Percentiles rank a stretch among this genome's conserved stretches.
Evolutionary conservation across 1,139 yeast genomes (phyloP).

Genomic region (Suhomyces taliae): DNA sequence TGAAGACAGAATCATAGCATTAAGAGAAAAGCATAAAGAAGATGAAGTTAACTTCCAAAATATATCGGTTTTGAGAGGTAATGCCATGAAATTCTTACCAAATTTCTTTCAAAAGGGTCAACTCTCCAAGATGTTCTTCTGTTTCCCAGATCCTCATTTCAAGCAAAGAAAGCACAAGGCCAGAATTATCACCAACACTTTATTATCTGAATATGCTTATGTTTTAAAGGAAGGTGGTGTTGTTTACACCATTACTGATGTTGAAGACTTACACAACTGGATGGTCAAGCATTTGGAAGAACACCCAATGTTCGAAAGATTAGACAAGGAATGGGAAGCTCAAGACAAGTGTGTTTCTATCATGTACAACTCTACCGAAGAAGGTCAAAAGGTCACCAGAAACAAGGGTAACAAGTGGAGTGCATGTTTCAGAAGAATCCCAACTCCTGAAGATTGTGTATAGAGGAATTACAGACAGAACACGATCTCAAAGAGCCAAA

Average conservation of each 20-base stretch:
- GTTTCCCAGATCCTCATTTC: constrained; percentile 99
- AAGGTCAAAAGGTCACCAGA: constrained; percentile 93
- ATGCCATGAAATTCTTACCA: constrained; percentile 96
- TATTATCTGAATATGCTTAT: constrained; percentile 89
- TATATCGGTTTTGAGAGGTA: constrained; percentile 87
- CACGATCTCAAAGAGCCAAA: neutral
- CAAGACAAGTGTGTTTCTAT: constrained; percentile 78
- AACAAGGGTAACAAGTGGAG: constrained; percentile 84
- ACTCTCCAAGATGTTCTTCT: constrained; percentile 88
- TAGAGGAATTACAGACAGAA: constrained; percentile 7
- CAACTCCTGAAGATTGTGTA: constrained; percentile 50
- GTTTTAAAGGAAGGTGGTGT: constrained; percentile 86
- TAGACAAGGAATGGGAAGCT: constrained; percentile 75
- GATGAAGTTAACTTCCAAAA: constrained; percentile 57
- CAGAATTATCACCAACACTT: constrained; percentile 85
- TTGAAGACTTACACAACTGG: constrained; percentile 90
- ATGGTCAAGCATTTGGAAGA: constrained; percentile 89
- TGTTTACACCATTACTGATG: constrained; percentile 94
- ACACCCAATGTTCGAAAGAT: constrained; percentile 88
- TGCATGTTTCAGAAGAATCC: constrained; percentile 82
- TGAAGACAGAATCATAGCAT: constrained; percentile 89
- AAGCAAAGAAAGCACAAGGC: constrained; percentile 97
- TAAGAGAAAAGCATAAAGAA: constrained; percentile 57
- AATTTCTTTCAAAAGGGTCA: constrained; percentile 84
- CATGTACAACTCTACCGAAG: constrained; percentile 93